phyloP scores from a whole-genome alignment of 805 yeast genomes.

The Saturnispora zaruensis region DNA sequence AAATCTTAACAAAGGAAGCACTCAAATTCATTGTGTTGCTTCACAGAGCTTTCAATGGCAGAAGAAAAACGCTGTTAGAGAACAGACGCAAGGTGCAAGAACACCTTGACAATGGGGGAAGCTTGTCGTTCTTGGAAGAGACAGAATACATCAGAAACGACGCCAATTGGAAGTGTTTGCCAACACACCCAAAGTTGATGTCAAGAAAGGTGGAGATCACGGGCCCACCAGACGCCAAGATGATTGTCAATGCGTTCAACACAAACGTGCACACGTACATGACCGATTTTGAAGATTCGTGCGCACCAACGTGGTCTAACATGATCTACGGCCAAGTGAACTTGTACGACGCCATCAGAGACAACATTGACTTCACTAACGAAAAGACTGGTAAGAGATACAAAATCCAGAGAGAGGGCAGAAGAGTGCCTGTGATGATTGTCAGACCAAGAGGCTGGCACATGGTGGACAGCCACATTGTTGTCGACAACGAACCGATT shows the following conservation, averaged over 20 bases:
- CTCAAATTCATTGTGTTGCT: slow-evolving; percentile 61
- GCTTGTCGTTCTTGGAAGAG: slow-evolving; percentile 58
- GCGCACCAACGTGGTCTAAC: slow-evolving; percentile 78
- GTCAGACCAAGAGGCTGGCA: slow-evolving; percentile 91
- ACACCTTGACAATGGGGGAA: slow-evolving; percentile 51
- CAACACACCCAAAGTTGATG: slow-evolving; percentile 62
- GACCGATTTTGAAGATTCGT: slow-evolving; percentile 82
- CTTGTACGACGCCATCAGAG: slow-evolving; percentile 66
- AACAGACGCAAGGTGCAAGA: slow-evolving; percentile 56
- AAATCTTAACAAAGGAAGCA: slow-evolving; percentile 49
- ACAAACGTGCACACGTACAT: slow-evolving; percentile 73
- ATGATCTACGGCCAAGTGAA: slow-evolving; percentile 76
- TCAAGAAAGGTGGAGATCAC: slow-evolving; percentile 77
- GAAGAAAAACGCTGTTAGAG: slow-evolving; percentile 48
- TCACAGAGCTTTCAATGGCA: slow-evolving; percentile 62
- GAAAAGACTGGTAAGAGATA: slow-evolving; percentile 32
- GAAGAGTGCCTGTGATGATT: slow-evolving; percentile 66
- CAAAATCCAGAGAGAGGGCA: slow-evolving; percentile 35
- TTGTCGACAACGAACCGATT: slow-evolving; percentile 68
- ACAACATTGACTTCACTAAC: slow-evolving; percentile 46
- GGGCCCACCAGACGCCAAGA: slow-evolving; percentile 78
- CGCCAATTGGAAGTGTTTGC: slow-evolving; percentile 67
- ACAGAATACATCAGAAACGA: slow-evolving; percentile 64
- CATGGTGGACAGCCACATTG: slow-evolving; percentile 62
- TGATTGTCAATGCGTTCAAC: slow-evolving; percentile 76